Evolutionary conservation across 805 yeast genomes (phyloP).

Genomic region (Lipomyces yamadae): DNA sequence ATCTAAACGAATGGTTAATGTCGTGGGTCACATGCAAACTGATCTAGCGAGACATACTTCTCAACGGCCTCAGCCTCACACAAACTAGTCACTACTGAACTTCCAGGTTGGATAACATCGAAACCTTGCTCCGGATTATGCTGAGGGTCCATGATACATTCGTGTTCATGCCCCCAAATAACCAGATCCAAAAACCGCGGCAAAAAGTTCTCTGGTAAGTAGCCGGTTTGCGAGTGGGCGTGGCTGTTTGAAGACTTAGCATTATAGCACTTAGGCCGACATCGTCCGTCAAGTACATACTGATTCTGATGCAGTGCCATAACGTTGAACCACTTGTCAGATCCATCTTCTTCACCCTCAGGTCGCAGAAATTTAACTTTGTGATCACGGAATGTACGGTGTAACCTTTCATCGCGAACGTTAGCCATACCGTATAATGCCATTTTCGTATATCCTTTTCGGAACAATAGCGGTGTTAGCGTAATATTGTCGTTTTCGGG

Average conservation of each 20-base stretch:
- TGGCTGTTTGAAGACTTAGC: conserved; percentile 40
- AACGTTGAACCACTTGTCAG: conserved; percentile 77
- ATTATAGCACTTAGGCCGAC: not conserved
- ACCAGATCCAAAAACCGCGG: conserved; percentile 83
- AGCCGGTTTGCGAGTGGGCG: conserved; percentile 76
- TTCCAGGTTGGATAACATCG: conserved; percentile 87
- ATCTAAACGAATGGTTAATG: not conserved
- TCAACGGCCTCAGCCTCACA: conserved; percentile 80
- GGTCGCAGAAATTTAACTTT: conserved; percentile 81
- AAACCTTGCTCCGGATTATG: conserved; percentile 62
- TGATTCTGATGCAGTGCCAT: conserved; percentile 92
- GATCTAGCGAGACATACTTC: conserved; percentile 52
- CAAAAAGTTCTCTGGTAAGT: conserved; percentile 80
- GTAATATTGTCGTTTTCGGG: conserved; percentile 73
- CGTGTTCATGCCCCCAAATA: conserved; percentile 98
- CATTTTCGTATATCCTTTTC: conserved; percentile 78
- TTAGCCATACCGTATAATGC: conserved; percentile 90
- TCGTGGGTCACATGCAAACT: not conserved
- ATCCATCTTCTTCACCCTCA: conserved; percentile 47
- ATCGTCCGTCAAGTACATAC: conserved; percentile 26
- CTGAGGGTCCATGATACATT: conserved; percentile 75
- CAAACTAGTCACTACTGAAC: conserved; percentile 89
- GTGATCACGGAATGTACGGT: conserved; percentile 79
- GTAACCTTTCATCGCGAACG: conserved; percentile 86
- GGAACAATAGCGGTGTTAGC: conserved; percentile 75